phyloP scores from a whole-genome alignment of 305 asterid species.

The Petunia hybrid region DNA sequence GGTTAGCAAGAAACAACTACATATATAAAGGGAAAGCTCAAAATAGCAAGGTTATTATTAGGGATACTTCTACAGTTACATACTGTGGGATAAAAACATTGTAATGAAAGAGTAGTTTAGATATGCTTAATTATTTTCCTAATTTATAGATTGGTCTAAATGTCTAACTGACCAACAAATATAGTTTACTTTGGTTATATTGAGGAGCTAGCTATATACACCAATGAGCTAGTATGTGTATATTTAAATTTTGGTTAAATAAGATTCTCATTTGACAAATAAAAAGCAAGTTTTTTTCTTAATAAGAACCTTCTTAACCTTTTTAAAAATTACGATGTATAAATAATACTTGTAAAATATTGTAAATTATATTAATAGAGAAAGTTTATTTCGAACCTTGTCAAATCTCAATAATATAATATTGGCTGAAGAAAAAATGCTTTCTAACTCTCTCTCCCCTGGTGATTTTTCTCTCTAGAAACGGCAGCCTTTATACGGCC shows the following conservation, averaged over 20 bases:
- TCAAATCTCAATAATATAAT: too few relatives aligned
- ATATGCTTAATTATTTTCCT: background rate
- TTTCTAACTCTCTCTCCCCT: too few relatives aligned
- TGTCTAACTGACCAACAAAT: background rate
- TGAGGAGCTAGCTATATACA: conserved; percentile 18
- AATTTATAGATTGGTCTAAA: background rate
- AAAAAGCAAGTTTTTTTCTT: background rate
- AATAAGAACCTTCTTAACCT: too few relatives aligned
- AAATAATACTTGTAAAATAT: too few relatives aligned
- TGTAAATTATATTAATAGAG: too few relatives aligned
- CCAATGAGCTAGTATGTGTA: background rate
- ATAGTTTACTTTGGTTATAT: conserved; percentile 24
- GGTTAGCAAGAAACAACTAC: background rate
- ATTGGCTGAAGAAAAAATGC: too few relatives aligned
- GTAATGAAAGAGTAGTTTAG: conserved; percentile 16
- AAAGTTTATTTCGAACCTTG: too few relatives aligned
- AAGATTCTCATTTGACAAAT: background rate
- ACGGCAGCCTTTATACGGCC: too few relatives aligned
- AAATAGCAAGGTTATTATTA: background rate
- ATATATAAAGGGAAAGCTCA: background rate
- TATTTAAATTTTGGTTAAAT: background rate
- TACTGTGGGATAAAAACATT: background rate
- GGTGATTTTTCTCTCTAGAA: too few relatives aligned
- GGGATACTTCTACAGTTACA: background rate
- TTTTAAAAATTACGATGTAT: too few relatives aligned